Evolutionary conservation across 2,329 filamentous ascomycete species (phyloP).

Genomic region (Emericellopsis atlantica): DNA sequence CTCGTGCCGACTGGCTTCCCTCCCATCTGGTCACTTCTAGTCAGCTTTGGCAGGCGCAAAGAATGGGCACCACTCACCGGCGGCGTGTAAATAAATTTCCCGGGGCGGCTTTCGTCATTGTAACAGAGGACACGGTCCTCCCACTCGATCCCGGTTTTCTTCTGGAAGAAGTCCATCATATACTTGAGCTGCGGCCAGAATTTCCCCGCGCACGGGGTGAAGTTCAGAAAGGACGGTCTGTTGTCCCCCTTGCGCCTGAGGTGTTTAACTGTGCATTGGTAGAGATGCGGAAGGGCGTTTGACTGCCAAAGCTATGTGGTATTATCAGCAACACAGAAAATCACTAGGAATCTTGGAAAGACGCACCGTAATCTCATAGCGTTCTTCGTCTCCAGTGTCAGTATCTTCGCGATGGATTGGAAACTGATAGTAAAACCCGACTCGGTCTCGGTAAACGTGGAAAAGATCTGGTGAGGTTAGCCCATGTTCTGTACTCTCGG

Average conservation of each 20-base stretch:
- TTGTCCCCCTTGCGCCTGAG: slow-evolving; percentile 25
- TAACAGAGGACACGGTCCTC: slow-evolving; percentile 30
- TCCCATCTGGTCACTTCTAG: slow-evolving; percentile 11
- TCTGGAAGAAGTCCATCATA: slow-evolving; percentile 45
- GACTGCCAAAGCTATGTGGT: slow-evolving; percentile 53
- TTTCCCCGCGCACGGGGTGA: slow-evolving; percentile 21
- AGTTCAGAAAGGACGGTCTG: slow-evolving; percentile 21
- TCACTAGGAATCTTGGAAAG: too few species aligned
- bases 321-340: background rate
- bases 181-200: slow-evolving; percentile 30
- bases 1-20: slow-evolving; percentile 24
- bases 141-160: slow-evolving; percentile 48
- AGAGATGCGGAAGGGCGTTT: slow-evolving; percentile 42
- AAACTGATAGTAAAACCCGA: slow-evolving; percentile 52
- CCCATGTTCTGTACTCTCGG: background rate
- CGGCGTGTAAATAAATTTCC: slow-evolving; percentile 27
- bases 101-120: slow-evolving; percentile 14
- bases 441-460: slow-evolving; percentile 50
- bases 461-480: slow-evolving; percentile 35
- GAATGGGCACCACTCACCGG: slow-evolving; percentile 23
- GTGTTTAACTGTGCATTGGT: slow-evolving; percentile 44
- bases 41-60: background rate
- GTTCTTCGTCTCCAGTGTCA: slow-evolving; percentile 31
- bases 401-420: slow-evolving; percentile 22
- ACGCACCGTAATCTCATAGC: slow-evolving; percentile 16